Conservation (phyloP, 108 stramenopile species). For the Nitzschia palea region DNA sequence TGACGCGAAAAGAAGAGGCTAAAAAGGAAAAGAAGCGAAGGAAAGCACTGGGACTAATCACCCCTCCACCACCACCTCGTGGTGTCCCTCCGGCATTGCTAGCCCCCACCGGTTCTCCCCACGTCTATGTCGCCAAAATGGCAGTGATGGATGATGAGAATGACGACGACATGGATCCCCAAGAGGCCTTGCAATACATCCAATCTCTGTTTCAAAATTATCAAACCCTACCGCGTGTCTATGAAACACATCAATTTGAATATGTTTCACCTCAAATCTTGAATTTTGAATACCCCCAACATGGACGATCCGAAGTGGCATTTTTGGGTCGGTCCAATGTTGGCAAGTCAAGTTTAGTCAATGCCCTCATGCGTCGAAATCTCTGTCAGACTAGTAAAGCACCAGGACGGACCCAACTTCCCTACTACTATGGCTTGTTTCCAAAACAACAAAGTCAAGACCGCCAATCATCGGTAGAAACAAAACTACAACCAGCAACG, state of each 20-base stretch:
- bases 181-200: background rate
- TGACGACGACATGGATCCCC: slow-evolving; percentile 6
- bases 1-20: background rate
- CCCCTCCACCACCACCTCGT: background rate
- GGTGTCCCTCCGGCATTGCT: slow-evolving; percentile 33
- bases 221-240: slow-evolving; percentile 30
- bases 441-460: background rate
- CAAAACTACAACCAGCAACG: background rate
- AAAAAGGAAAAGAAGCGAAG: slow-evolving; percentile 10
- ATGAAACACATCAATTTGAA: slow-evolving; percentile 40
- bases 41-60: background rate
- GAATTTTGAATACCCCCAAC: slow-evolving; percentile 52
- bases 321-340: slow-evolving; percentile 94
- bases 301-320: slow-evolving; percentile 79
- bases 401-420: slow-evolving; percentile 91
- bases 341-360: slow-evolving; percentile 91
- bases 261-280: slow-evolving; percentile 58
- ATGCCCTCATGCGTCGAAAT: slow-evolving; percentile 66
- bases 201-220: background rate
- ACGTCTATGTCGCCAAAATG: slow-evolving; percentile 40
- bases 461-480: background rate
- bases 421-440: slow-evolving; percentile 83
- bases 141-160: slow-evolving; percentile 17
- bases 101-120: slow-evolving; percentile 40
- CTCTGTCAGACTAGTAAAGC: slow-evolving; percentile 79